Evolutionary conservation across 2,329 filamentous ascomycete species (phyloP), one percentile per base, ranked within the genome.

Genomic region (Penicillium sp.): DNA sequence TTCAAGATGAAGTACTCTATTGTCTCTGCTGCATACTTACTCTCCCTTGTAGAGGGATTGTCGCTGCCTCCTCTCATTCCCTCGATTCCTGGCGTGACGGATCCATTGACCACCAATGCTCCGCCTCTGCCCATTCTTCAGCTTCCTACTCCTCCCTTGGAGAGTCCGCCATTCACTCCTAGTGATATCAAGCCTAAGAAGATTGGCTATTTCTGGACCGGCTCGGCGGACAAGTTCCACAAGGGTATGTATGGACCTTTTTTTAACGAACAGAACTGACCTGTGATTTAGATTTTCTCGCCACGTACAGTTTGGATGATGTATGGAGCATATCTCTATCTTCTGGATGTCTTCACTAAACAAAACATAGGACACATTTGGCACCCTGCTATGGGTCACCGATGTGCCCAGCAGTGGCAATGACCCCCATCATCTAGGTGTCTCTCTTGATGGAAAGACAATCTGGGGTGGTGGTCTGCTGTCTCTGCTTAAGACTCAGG

Each of bases 171-270:
- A 5, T 79, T 78, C 43, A 65, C 62, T 8, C 62, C 68, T 2
- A 74, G 72, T 53, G 63, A 74, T 42, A 71, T 80, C 54, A 74
- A 73, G 62, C 77, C 77, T 17, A 80, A 80, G 71, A 80, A 80
- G 65, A 76, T 80, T 54, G 77, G 76, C 0, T 79, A 79, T 60
- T 79, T 80, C 62, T 80, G 75, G 75, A 78, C 75, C 35, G 76
- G 71, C 12, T 67, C 77, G 22, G 77, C 74, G 23, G 76, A 80
- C 51, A 79, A 80, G 51, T 52, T 69, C 31, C 76, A 80, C 59
- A 72, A 72, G 54, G 71, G 59, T 58, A 41, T 23, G 37, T 29
- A n/a, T 11, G 17, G n/a, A 20, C 7, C 27, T 13, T 8, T 0
- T 15, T 26, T 2, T 25, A 16, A 28, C 13, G 30, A 13, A 14